Evolutionary conservation across 2,329 filamentous ascomycete species (phyloP).

Genomic region (Alternaria hordeiaustralica): DNA sequence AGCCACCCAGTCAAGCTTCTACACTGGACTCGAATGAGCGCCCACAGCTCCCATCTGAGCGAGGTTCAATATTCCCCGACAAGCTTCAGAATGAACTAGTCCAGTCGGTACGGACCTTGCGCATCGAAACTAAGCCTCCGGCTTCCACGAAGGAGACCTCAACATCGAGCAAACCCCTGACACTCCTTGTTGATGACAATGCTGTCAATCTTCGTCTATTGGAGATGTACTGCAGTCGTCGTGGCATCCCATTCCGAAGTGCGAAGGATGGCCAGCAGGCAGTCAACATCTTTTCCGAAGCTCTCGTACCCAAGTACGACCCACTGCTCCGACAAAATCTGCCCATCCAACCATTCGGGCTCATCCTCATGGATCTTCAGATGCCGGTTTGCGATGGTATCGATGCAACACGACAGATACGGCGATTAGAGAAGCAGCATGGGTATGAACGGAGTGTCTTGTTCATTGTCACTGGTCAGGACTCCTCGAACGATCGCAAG

Average conservation of each 20-base stretch:
- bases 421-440: constrained; percentile 36
- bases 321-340: constrained; percentile 8
- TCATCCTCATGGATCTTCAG: constrained; percentile 52
- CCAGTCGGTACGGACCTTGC: constrained; percentile 16
- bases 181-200: constrained; percentile 56
- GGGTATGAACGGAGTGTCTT: constrained; percentile 33
- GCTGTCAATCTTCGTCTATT: constrained; percentile 54
- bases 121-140: constrained; percentile 1
- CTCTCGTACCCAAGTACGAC: constrained; percentile 1
- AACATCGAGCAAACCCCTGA: constrained; percentile 23
- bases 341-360: constrained; percentile 29
- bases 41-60: not conserved
- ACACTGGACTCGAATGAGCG: not conserved
- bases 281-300: constrained; percentile 40
- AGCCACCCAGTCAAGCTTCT: not conserved
- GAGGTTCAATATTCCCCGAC: constrained; percentile 10
- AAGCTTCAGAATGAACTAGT: constrained; percentile 13
- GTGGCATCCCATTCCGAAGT: constrained; percentile 45
- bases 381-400: constrained; percentile 52
- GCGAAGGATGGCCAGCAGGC: constrained; percentile 53
- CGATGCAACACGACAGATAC: constrained; percentile 44
- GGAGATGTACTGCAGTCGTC: constrained; percentile 56
- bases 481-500: constrained; percentile 31
- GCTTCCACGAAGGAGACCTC: not conserved
- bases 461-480: constrained; percentile 46